Base-by-base conservation (phyloP, 2,329 filamentous ascomycete genomes). In the Dactylonectria macrodidyma region DNA sequence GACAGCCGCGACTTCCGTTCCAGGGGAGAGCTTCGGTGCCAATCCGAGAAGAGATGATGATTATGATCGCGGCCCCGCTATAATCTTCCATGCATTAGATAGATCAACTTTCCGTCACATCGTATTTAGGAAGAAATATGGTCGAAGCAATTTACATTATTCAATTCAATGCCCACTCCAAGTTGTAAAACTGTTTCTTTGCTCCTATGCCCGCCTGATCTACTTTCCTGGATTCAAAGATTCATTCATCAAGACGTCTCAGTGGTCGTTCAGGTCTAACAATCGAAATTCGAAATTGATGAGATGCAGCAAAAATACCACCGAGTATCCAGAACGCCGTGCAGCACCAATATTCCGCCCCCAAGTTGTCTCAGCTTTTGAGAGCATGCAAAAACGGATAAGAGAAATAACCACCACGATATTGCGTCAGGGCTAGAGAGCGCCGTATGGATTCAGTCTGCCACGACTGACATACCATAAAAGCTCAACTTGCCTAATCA, bases 221-320 rank as follows among this genome's bases (percentile, higher is more conserved):
- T 66, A 69, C 48, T 44, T 54, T 48, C 24, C 5, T 19, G 24
- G 12, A 26, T 52, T 16, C 51, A 59, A 55, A 64, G 65, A 56
- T 75, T 75, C 71, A 73, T 71, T 76, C 70, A 70, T 75, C 64
- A 67, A 76, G 60, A 62, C 74, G 63, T 67, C 66, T 66, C 65
- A 67, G 46, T 72, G 66, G 55, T 74, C 67, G 64, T 68, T 68
- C 73, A 67, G 73, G 62, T 77, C 75, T 75, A 78, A 71, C 71
- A 68, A 69, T 66, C 62, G 61, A 68, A 48, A 70, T 70, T 67
- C 59, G 62, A 75, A 66, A 64, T 69, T 65, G 71, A 67, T 38
- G 34, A 63, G 54, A 62, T 59, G 58, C 57, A 46, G 5, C 58
- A 69, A 68, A 71, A 70, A 66, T 54, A 65, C 65, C 67, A 46